Evolutionary conservation across 176 grass and related monocot genomes (phyloP), one percentile per base, ranked within the genome.

Genomic region (Thalia dealbata): DNA sequence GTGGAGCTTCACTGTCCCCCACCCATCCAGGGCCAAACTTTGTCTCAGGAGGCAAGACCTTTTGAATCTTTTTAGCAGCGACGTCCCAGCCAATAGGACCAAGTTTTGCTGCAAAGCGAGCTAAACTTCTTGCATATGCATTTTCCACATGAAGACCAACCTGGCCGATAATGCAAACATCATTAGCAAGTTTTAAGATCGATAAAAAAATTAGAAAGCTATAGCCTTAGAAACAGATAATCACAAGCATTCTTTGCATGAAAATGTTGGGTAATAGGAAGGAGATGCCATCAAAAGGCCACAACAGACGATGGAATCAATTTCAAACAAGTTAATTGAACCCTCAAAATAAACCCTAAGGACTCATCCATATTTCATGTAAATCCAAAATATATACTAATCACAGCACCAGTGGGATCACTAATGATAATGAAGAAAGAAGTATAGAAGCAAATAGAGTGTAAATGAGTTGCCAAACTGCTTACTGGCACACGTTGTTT

Each of bases 401-500:
- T 48, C 45, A 48, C 45, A 48, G 45, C 45, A 48, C 45, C 45
- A 48, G 3, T 9, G 11, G 4, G 45, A 48, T 48, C 45, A 48
- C 45, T 38, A 38, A 38, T 38, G 11, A 10, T 48, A 10, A 10
- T 8, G 6, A 48, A 10, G 45, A 48, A 48, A 48, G 11, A 48
- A 48, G 11, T 48, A 48, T 7, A 48, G 45, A 48, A 48, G 1
- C 45, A 48, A 48, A 48, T 8, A 48, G 1, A 3, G 11, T 48
- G 45, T 2, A 63, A 72, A 54, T 71, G 15, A 51, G 27, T 77
- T 29, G 10, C 29, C 50, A 56, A 18, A 68, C 21, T 81, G 45
- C 86, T 88, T 84, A 92, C 89, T 52, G 89, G 89, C 32, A 84
- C 22, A 68, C 88, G 83, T 67, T 86, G 75, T 81, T 86, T 86